Base-by-base conservation (phyloP, 2,329 filamentous ascomycete species). In the Remersonia thermophila region DNA sequence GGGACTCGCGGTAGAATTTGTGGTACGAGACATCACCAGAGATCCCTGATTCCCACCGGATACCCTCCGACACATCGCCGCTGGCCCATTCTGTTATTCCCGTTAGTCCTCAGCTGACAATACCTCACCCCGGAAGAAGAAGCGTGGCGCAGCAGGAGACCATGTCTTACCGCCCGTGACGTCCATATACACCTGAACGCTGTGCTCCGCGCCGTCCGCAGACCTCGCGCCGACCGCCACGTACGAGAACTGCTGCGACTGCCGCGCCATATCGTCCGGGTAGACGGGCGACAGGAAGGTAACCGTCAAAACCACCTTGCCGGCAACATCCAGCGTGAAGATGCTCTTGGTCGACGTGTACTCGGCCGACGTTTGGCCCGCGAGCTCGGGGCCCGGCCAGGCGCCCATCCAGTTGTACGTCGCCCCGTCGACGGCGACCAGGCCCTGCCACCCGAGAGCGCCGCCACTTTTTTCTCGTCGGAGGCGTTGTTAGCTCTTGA, bases 341-440 rank as follows among this genome's bases (percentile, higher is more conserved):
- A 71, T 72, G 48, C 77, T 83, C 51, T 66, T 69, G 4, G 81
- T 85, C 0, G 80, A 79, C 0, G 81, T 84, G 53, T 84, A 85
- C 39, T 75, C 67, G 51, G 75, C 76, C 0, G 70, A 62, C 2
- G 65, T 70, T 53, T 86, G 80, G 14, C 70, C 68, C 7, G 71
- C 76, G 3, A 61, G 54, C 4, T 61, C 55, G 0, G 62, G 58
- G 4, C 65, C 65, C 0, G 62, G 52, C 6, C 67, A 70, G 12
- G 58, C 59, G 5, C 80, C 80, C 71, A 83, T 73, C 78, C 78
- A 84, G 40, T 71, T 75, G 56, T 77, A 78, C 7, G 40, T 36
- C 10, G 35, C 35, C 4, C 47, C 73, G 53, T 85, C 80, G 2
- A 86, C 80, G 27, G 67, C 70, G 42, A 86, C 69, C 46, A 83